Conservation (phyloP, 2,329 filamentous ascomycete species). For the Elsinoe batatas region DNA sequence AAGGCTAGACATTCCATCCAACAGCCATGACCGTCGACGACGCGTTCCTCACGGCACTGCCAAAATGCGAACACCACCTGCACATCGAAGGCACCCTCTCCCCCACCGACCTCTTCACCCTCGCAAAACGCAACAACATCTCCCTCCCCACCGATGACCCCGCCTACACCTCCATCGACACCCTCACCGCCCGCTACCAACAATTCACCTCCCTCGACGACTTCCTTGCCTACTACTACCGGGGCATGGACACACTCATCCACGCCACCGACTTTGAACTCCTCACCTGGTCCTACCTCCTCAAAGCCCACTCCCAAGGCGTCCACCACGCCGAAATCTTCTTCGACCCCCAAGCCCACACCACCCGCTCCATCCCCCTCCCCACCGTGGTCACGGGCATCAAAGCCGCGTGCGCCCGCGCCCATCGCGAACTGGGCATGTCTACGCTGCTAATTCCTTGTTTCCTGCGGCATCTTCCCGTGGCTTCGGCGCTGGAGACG, state of each 20-base stretch:
- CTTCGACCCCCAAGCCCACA: conserved; percentile 17
- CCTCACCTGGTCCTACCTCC: conserved; percentile 63
- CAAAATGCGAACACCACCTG: conserved; percentile 75
- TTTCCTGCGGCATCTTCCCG: conserved; percentile 50
- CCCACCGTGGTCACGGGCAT: conserved; percentile 13
- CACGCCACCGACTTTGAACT: conserved; percentile 59
- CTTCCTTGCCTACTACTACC: conserved; percentile 71
- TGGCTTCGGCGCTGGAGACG: conserved; percentile 16
- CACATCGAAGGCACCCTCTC: conserved; percentile 69
- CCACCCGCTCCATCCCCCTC: conserved; percentile 10
- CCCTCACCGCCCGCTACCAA: conserved; percentile 55
- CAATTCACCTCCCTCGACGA: conserved; percentile 63
- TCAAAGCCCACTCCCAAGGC: conserved; percentile 51
- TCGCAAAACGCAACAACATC: conserved; percentile 58
- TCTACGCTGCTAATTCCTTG: conserved; percentile 14
- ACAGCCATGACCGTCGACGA: conserved; percentile 33
- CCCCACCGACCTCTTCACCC: conserved; percentile 57
- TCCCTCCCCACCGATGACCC: conserved; percentile 46
- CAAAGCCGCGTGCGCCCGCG: conserved; percentile 12
- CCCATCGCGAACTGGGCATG: conserved; percentile 12
- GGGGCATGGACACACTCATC: conserved; percentile 61
- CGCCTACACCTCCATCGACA: conserved; percentile 51
- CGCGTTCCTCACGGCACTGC: conserved; percentile 53
- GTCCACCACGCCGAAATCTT: conserved; percentile 45
- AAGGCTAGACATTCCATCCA: conserved; percentile 35